Base-by-base conservation (phyloP, 2,329 filamentous ascomycete genomes). In the Claviceps arundinis region DNA sequence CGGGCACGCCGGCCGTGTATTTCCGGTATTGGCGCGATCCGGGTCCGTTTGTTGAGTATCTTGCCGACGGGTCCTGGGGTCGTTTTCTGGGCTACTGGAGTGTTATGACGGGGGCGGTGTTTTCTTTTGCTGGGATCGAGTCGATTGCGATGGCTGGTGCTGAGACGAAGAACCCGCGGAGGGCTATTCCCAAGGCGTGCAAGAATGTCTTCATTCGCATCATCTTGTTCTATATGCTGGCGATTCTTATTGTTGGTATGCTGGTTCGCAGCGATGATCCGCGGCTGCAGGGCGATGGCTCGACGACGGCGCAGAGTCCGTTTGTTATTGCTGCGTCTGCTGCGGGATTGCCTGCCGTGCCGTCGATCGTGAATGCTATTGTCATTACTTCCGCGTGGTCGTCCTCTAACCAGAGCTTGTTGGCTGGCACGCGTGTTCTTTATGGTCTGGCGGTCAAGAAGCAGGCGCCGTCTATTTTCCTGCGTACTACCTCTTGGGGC, bases 281-380 rank as follows among this genome's bases (percentile, higher is more conserved):
- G 37, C 80, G 70, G 14, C 70, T 84, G 38, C 63, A 64, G n/a
- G 70, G 66, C 37, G 73, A 71, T 37, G 70, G 64, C 22, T 73
- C 76, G 2, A 43, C 17, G 11, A 48, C 51, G 8, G 73, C 74
- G 1, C 70, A 76, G 61, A 70, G 65, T 62, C 84, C 82, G 11
- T 87, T 83, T 60, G 85, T 90, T 54, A 86, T 89, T 56, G 86
- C 85, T 17, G 81, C 84, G 40, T 73, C 76, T 11, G 76, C 79
- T 34, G 85, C 85, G 2, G 80, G 82, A 0, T 82, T 89, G 53
- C 73, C 71, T 4, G 82, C 76, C 6, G 76, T 89, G 4, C 82
- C 84, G 0, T 81, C 80, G 5, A 77, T 90, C 51, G 82, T 90
- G 66, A 91, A 91, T 63, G 85, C 84, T 38, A 73, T 89, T 26